phyloP scores from a whole-genome alignment of 1,284 basidiomycete genomes.

The Ceratobasidium papillatum region DNA sequence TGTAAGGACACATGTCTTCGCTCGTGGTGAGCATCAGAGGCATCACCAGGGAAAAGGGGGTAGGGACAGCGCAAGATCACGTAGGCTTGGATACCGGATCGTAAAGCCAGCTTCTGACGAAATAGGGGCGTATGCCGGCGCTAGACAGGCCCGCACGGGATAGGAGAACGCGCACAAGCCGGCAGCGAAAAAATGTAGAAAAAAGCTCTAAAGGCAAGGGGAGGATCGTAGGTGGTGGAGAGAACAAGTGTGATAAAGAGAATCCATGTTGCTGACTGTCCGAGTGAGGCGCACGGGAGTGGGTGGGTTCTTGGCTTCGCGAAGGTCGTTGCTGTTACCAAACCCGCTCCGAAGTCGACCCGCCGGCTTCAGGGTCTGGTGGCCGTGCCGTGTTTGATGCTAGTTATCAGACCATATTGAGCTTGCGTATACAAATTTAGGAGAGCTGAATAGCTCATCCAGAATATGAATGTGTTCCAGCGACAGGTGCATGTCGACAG shows the following conservation, averaged over 20 bases:
- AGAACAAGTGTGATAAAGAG: slow-evolving; percentile 11
- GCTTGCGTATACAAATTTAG: background rate
- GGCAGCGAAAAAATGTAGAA: background rate
- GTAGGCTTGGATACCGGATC: slow-evolving; percentile 21
- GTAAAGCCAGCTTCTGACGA: background rate
- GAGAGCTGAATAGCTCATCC: too few relatives aligned
- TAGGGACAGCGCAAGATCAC: background rate
- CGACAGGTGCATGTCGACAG: too few relatives aligned
- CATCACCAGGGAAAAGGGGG: slow-evolving; percentile 10
- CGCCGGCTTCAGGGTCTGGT: slow-evolving; percentile 2
- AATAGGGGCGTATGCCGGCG: background rate
- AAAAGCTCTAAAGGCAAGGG: background rate
- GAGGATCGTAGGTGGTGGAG: background rate
- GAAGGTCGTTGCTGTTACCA: slow-evolving; percentile 23
- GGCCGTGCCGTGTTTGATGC: background rate
- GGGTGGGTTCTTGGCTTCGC: slow-evolving; percentile 31
- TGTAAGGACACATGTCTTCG: slow-evolving; percentile 18
- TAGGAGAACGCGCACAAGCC: slow-evolving; percentile 3
- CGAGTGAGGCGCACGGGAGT: slow-evolving; percentile 30
- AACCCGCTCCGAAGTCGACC: slow-evolving; percentile 14
- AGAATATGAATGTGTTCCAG: too few relatives aligned
- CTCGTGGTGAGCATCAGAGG: background rate
- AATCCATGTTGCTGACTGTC: slow-evolving; percentile 21
- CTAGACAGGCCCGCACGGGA: background rate
- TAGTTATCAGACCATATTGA: background rate